These are phyloP conservation scores for Kwoniella europaea DNA, from an alignment of 768 basidiomycete species.

Conservation along the genomic window DNA sequence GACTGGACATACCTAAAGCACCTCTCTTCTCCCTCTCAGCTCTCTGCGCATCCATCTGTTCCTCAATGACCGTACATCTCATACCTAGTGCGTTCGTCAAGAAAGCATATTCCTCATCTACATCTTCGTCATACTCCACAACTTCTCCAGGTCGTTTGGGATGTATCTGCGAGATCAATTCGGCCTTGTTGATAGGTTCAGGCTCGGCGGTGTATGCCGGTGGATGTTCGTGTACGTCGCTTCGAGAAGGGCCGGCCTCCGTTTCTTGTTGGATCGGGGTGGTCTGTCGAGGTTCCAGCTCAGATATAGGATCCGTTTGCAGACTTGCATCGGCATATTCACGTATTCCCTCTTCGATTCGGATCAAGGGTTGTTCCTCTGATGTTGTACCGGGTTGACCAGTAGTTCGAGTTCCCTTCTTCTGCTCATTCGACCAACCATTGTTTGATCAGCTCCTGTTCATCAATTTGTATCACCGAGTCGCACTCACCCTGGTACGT, in stretches of 20 bases:
- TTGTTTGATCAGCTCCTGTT: neutral
- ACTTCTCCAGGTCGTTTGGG: constrained; percentile 22
- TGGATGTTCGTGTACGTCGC: constrained; percentile 21
- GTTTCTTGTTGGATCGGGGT: constrained; percentile 28
- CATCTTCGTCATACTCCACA: constrained; percentile 15
- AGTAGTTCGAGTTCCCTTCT: neutral
- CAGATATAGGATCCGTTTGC: constrained; percentile 68
- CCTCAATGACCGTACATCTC: constrained; percentile 46
- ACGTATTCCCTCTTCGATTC: constrained; percentile 60
- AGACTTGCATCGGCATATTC: constrained; percentile 77
- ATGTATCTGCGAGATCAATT: constrained; percentile 44
- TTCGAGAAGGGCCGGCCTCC: constrained; percentile 63
- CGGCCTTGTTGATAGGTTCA: constrained; percentile 35
- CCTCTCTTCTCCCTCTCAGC: constrained; percentile 27
- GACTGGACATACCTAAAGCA: constrained; percentile 3
- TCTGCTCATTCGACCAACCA: neutral
- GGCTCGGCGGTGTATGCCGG: constrained; percentile 51
- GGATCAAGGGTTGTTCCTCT: constrained; percentile 23
- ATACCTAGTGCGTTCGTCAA: constrained; percentile 37
- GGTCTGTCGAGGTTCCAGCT: constrained; percentile 60
- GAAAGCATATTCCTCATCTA: constrained; percentile 44
- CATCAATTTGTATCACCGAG: neutral
- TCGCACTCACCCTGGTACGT: constrained; percentile 66
- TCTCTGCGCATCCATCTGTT: constrained; percentile 33
- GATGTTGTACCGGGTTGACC: neutral